A percentile compares a stretch with the other conserved stretches of the same genome.
phyloP scores from a whole-genome alignment of 352 stramenopile genomes.

The Blastocystis hominis region DNA sequence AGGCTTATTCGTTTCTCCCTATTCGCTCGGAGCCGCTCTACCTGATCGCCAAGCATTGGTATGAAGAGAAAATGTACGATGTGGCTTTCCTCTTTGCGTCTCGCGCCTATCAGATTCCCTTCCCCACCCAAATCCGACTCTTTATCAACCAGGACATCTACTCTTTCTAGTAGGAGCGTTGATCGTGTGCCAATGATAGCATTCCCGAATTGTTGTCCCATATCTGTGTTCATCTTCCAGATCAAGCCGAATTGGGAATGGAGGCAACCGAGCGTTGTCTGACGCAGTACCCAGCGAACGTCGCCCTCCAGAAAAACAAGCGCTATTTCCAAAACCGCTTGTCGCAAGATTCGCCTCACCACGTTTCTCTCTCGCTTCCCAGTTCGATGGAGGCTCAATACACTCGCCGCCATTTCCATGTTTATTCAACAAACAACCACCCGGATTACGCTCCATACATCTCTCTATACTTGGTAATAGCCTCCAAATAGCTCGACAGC shows the following conservation, averaged over 20 bases:
- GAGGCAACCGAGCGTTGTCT: conserved; percentile 17
- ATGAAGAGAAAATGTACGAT: conserved; percentile 26
- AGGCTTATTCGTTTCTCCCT: conserved; percentile 27
- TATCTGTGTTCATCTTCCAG: conserved; percentile 20
- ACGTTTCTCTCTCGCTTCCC: not conserved
- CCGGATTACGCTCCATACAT: conserved; percentile 52
- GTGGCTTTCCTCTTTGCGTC: conserved; percentile 12
- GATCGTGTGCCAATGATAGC: not conserved
- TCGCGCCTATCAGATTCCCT: conserved; percentile 3
- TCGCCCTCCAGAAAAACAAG: not conserved
- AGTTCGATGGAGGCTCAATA: not conserved
- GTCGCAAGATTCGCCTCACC: not conserved
- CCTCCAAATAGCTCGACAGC: conserved; percentile 31
- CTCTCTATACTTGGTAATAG: conserved; percentile 57
- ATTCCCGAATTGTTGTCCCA: conserved; percentile 45
- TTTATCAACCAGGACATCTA: conserved; percentile 48
- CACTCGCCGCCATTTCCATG: not conserved
- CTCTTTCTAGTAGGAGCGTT: not conserved
- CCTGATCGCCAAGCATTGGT: conserved; percentile 29
- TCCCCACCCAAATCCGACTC: conserved; percentile 11
- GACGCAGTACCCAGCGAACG: not conserved
- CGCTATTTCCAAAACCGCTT: conserved; percentile 37
- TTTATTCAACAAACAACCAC: conserved; percentile 20
- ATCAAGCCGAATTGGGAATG: not conserved
- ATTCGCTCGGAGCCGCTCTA: conserved; percentile 30